phyloP scores from a whole-genome alignment of 805 yeast genomes.

The Hanseniaspora guilliermondii region DNA sequence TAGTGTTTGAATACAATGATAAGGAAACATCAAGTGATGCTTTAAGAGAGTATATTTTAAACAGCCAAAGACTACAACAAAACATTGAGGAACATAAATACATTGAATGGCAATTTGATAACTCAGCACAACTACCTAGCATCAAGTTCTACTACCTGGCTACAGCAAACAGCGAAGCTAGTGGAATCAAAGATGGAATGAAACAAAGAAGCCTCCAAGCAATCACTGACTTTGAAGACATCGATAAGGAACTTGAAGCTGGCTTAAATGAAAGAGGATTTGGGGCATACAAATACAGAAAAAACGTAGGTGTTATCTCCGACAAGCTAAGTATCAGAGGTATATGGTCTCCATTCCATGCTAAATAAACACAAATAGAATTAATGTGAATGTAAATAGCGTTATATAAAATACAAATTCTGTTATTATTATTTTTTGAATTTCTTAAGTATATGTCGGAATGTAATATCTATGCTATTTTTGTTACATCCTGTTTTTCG shows the following conservation, averaged over 20 bases:
- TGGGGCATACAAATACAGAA: conserved; percentile 4
- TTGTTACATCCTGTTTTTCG: too few species aligned
- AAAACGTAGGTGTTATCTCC: conserved; percentile 43
- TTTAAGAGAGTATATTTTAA: conserved; percentile 50
- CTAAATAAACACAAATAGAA: conserved; percentile 36
- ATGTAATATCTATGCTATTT: too few species aligned
- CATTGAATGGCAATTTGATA: conserved; percentile 61
- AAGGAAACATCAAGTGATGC: conserved; percentile 94
- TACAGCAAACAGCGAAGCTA: conserved; percentile 45
- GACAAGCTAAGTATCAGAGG: conserved; percentile 82
- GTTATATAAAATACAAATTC: not conserved
- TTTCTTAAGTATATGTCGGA: too few species aligned
- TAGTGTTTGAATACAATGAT: conserved; percentile 75
- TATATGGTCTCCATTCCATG: conserved; percentile 91
- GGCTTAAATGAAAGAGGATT: conserved; percentile 37
- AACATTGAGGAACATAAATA: conserved; percentile 52
- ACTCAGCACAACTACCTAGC: conserved; percentile 68
- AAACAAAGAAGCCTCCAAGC: conserved; percentile 51
- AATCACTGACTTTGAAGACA: conserved; percentile 59
- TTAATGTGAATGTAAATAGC: conserved; percentile 12
- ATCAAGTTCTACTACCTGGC: conserved; percentile 45
- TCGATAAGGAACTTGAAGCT: conserved; percentile 45
- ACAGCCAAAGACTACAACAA: conserved; percentile 35
- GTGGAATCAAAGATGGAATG: conserved; percentile 57
- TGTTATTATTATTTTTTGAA: too few species aligned